A percentile compares a stretch with the other conserved stretches of the same genome.
phyloP scores from a whole-genome alignment of 192 early-diverging fungal genomes.

The Coemansia asiatica region DNA sequence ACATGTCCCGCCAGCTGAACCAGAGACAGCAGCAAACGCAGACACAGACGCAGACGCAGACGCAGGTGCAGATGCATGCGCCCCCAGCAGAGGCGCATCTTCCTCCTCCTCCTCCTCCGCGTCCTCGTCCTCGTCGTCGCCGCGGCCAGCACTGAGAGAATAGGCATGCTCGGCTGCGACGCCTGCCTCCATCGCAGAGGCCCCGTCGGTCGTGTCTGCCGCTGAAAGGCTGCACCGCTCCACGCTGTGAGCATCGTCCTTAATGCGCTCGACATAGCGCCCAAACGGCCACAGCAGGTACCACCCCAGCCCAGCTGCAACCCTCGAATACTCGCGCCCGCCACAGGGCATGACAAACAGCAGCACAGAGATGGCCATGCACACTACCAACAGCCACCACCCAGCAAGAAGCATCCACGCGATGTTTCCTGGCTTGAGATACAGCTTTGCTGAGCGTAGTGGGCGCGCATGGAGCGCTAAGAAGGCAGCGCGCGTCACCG shows the following conservation, averaged over 20 bases:
- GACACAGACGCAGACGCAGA: conserved; percentile 2
- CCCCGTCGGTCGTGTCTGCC: conserved; percentile 29
- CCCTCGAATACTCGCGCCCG: conserved; percentile 62
- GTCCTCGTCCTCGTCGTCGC: conserved; percentile 13
- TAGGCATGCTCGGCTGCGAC: conserved; percentile 1
- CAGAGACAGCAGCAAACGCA: conserved; percentile 1
- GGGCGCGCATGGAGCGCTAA: conserved; percentile 76
- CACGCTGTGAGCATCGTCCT: conserved; percentile 29
- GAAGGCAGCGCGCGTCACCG: conserved; percentile 77
- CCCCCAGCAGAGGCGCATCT: conserved; percentile 39
- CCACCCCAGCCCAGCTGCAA: conserved; percentile 71
- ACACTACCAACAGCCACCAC: conserved; percentile 80
- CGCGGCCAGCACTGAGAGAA: neutral
- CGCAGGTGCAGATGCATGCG: neutral
- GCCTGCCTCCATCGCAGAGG: conserved; percentile 32
- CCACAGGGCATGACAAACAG: conserved; percentile 59
- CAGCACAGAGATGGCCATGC: conserved; percentile 61
- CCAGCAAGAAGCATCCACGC: conserved; percentile 85
- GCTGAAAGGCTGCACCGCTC: conserved; percentile 23
- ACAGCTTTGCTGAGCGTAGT: conserved; percentile 61
- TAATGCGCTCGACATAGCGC: conserved; percentile 78
- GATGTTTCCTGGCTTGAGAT: conserved; percentile 81
- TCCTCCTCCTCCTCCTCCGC: conserved; percentile 42
- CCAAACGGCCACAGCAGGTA: conserved; percentile 99
- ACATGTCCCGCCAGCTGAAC: neutral